Conservation (phyloP, 148 eudicot species). For the Rhododendron griersonianum region DNA sequence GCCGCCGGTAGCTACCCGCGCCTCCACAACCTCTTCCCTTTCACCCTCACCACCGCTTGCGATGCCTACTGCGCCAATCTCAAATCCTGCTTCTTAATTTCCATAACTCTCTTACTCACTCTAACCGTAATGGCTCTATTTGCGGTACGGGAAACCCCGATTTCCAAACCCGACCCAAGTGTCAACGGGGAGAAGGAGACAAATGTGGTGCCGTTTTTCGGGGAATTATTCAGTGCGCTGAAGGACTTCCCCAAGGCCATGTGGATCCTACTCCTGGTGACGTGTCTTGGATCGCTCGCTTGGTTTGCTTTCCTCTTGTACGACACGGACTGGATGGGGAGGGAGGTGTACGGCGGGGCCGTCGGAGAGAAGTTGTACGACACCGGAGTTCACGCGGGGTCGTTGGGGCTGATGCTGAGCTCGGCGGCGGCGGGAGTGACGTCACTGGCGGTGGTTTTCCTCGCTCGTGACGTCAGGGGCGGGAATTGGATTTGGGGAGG, state of each 20-base stretch:
- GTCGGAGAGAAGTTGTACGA: constrained; percentile 12
- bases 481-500: constrained; percentile 44
- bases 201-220: constrained; percentile 25
- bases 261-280: constrained; percentile 62
- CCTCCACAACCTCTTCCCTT: constrained; percentile 40
- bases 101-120: constrained; percentile 35
- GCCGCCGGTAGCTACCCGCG: constrained; percentile 56
- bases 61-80: constrained; percentile 73
- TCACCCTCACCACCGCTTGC: constrained; percentile 54
- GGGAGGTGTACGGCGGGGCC: constrained; percentile 64
- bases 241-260: constrained; percentile 45
- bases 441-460: constrained; percentile 29
- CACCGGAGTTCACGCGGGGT: constrained; percentile 38
- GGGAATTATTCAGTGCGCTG: constrained; percentile 46
- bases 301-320: constrained; percentile 74
- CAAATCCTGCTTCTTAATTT: constrained; percentile 59
- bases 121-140: constrained; percentile 34
- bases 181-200: constrained; percentile 1
- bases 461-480: constrained; percentile 34
- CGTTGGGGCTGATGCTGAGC: constrained; percentile 44
- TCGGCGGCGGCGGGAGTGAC: constrained; percentile 26
- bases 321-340: constrained; percentile 84
- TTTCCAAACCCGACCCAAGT: not conserved
- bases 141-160: constrained; percentile 28
- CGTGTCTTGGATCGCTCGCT: constrained; percentile 62